Base-by-base conservation (phyloP, 225 moss, liverwort and hornwort species). In the Neckera pumila region DNA sequence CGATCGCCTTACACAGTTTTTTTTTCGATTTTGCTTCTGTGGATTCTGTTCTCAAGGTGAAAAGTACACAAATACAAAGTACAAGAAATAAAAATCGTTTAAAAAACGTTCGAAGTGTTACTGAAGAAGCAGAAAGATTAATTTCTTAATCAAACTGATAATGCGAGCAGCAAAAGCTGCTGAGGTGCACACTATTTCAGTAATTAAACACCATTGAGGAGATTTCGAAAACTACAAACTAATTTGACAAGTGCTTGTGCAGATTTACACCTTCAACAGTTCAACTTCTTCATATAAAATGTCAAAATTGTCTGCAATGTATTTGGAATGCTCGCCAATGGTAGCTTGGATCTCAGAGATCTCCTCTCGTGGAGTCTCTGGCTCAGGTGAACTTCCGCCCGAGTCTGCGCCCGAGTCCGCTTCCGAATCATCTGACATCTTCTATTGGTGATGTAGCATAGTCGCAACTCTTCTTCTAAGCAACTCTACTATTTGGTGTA, bases 251-350 rank as follows among this genome's bases (percentile, higher is more conserved):
- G 21, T 47, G 9, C 17, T 63, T 27, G 36, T 83, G 13, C 22
- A 87, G 22, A 21, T 76, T 42, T 36, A 81, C 33, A 92, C 91
- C 91, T 93, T 93, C 40, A 89, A 31, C 8, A 76, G 31, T 72
- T 82, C 90, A 65, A 88, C 12, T 89, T 85, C 86, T 15, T 86
- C 89, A 58, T 40, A 86, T n/a, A 93, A 15, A 36, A 49, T 86
- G 81, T 92, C 90, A 58, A 93, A 89, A 58, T 89, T 84, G 59
- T 88, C 81, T 59, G 92, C 89, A 26, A 92, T 84, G 67, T 77
- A 91, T 62, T 92, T 90, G 84, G 88, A 87, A 36, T 91, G 90
- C 77, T 89, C 86, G 54, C 73, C 88, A 27, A 91, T 34, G 27
- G 88, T 88, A 74, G 62, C 38, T 76, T 91, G 87, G 81, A 89